Conservation (phyloP, 2,329 filamentous ascomycete genomes). For the Atkinsonella texensis region DNA sequence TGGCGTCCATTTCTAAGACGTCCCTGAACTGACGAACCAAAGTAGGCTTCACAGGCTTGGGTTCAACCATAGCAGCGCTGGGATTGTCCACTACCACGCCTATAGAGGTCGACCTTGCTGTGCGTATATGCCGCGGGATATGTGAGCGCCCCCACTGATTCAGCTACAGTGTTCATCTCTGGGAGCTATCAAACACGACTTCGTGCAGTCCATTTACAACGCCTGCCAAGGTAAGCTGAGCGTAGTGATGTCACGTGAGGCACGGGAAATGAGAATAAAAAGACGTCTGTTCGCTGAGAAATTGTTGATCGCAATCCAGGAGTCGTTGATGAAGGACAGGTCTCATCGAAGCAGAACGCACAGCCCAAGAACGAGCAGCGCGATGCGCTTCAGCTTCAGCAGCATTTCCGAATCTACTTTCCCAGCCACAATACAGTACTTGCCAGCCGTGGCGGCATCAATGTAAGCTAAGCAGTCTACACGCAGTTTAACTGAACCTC, state of each 20-base stretch:
- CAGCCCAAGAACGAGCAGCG: neutral
- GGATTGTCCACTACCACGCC: slow-evolving; percentile 42
- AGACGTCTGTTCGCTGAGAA: neutral
- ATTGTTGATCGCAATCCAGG: neutral
- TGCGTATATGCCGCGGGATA: slow-evolving; percentile 23
- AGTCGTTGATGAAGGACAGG: neutral
- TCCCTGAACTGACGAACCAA: neutral
- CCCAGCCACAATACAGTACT: slow-evolving; percentile 60
- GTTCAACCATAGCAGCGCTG: slow-evolving; percentile 50
- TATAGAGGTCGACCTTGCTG: slow-evolving; percentile 62
- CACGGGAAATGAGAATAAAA: slow-evolving; percentile 5
- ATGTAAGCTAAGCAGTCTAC: slow-evolving; percentile 1
- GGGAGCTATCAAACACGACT: slow-evolving; percentile 58
- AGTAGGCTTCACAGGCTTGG: slow-evolving; percentile 62
- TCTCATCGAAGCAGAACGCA: neutral
- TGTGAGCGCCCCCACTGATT: neutral
- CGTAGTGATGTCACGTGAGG: slow-evolving; percentile 8
- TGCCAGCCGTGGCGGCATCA: slow-evolving; percentile 49
- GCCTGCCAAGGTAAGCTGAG: slow-evolving; percentile 37
- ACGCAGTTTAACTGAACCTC: neutral
- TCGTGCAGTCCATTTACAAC: slow-evolving; percentile 46
- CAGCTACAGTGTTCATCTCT: slow-evolving; percentile 59
- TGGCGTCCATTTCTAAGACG: slow-evolving; percentile 5
- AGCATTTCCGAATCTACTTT: slow-evolving; percentile 65
- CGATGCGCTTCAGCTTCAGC: slow-evolving; percentile 10